A percentile compares a stretch with the other conserved stretches of the same genome.
phyloP scores from a whole-genome alignment of 2,329 filamentous ascomycete species.

The Penicillium frequentans region DNA sequence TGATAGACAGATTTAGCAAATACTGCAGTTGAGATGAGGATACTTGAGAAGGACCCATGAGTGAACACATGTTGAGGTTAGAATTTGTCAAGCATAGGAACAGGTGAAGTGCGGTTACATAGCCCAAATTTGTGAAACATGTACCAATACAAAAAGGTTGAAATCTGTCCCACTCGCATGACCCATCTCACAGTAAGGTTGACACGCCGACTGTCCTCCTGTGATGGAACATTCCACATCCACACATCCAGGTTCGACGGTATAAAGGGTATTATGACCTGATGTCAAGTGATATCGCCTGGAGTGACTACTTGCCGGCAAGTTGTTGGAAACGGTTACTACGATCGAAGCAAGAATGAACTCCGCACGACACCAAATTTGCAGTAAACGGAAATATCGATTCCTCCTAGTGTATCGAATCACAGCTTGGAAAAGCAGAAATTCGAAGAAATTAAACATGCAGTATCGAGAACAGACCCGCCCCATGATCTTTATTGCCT shows the following conservation, averaged over 20 bases:
- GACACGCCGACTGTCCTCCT: neutral
- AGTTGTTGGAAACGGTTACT: neutral
- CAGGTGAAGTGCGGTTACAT: neutral
- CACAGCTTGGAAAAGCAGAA: conserved; percentile 2
- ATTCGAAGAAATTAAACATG: conserved; percentile 1
- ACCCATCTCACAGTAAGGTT: neutral
- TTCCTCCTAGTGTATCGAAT: conserved; percentile 9
- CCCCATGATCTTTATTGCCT: conserved; percentile 8
- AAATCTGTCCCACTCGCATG: neutral
- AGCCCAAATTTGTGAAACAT: too few relatives aligned
- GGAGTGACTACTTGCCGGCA: neutral
- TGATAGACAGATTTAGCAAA: neutral
- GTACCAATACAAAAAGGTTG: neutral
- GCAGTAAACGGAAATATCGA: conserved; percentile 4
- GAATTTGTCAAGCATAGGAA: neutral
- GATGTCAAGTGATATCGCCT: neutral
- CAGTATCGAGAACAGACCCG: conserved; percentile 3
- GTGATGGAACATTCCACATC: too few relatives aligned
- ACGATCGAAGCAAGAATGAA: neutral
- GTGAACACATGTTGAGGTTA: too few relatives aligned
- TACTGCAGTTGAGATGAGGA: neutral
- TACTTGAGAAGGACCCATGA: neutral
- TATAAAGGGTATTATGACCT: neutral
- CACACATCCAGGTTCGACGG: neutral
- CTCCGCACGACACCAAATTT: neutral